Conservation (phyloP, 73 alveolate genomes). For the Blepharisma stoltei region DNA sequence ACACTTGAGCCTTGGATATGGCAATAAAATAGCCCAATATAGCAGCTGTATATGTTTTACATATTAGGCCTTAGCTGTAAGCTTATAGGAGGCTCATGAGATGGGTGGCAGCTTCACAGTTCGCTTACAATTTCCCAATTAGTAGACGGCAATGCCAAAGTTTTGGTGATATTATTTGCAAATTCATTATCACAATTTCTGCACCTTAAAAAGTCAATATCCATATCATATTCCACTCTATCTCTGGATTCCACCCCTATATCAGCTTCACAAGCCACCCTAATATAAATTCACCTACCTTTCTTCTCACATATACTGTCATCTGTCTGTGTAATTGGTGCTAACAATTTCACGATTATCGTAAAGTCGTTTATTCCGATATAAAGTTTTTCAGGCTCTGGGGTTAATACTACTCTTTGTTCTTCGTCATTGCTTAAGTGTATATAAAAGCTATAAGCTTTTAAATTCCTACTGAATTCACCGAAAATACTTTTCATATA, state of each 20-base stretch:
- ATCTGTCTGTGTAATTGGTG: neutral
- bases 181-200: neutral
- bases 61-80: neutral
- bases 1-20: neutral
- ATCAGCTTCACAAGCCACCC: neutral
- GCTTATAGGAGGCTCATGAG: neutral
- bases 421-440: neutral
- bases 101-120: slow-evolving; percentile 17
- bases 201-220: neutral
- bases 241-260: neutral
- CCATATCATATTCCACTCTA: neutral
- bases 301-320: neutral
- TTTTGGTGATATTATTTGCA: neutral
- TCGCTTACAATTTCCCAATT: slow-evolving; percentile 19
- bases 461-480: neutral
- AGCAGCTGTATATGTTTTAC: neutral
- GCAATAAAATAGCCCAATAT: neutral
- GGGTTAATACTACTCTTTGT: neutral
- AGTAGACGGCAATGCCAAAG: slow-evolving; percentile 10
- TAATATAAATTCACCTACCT: neutral
- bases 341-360: neutral
- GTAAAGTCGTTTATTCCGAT: neutral
- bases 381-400: neutral
- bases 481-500: neutral
- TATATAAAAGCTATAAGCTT: slow-evolving; percentile 9